phyloP scores from a whole-genome alignment of 257 asterid species.

The Primulina tabacum region DNA sequence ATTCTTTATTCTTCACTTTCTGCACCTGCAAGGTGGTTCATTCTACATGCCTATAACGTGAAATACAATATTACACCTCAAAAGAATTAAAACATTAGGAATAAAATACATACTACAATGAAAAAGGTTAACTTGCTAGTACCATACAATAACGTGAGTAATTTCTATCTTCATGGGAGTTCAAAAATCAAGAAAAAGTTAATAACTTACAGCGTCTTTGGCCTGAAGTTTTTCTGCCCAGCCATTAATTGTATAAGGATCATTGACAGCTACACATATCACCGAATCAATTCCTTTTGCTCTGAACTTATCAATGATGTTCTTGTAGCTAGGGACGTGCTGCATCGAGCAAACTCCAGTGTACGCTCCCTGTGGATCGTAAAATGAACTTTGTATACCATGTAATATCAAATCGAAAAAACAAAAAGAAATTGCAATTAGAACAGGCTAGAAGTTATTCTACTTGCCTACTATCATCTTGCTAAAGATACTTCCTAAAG shows the following conservation, averaged over 20 bases:
- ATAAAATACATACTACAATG: background rate
- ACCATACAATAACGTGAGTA: background rate
- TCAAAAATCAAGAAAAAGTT: background rate
- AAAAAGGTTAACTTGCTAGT: background rate
- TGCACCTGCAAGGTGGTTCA: background rate
- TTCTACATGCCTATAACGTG: no score
- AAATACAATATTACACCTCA: no score
- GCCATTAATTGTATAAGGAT: constrained; percentile 77
- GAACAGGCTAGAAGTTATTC: background rate
- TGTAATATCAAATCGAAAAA: constrained; percentile 1
- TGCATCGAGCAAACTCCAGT: constrained; percentile 91
- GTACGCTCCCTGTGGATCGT: constrained; percentile 64
- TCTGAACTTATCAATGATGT: constrained; percentile 70
- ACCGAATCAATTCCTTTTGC: constrained; percentile 86
- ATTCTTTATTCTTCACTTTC: background rate
- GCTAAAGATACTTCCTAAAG: background rate
- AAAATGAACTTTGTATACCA: constrained; percentile 17
- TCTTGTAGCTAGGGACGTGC: constrained; percentile 95
- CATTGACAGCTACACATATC: constrained; percentile 86
- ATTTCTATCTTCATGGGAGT: constrained; percentile 3
- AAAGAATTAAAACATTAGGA: no score
- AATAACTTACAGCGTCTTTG: constrained; percentile 69
- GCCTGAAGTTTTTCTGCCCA: constrained; percentile 97
- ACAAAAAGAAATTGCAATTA: background rate
- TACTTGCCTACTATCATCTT: background rate